Percentiles rank a stretch among this genome's conserved stretches.
These are phyloP conservation scores for Leucosporidium yakuticum DNA, from an alignment of 768 basidiomycete species.

Conservation along the genomic window DNA sequence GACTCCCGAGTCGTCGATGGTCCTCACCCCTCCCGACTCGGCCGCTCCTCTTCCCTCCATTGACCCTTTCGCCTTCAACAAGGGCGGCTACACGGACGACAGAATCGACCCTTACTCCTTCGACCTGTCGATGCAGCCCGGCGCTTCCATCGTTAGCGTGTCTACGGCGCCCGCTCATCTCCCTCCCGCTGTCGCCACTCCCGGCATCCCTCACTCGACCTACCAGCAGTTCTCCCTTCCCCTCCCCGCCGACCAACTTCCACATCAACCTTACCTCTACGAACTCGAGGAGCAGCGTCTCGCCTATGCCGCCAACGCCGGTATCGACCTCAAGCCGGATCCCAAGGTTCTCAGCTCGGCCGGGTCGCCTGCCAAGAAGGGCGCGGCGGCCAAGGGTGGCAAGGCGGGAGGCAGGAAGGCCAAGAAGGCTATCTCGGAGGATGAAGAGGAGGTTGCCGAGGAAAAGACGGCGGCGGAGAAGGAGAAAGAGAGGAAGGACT, in stretches of 20 bases:
- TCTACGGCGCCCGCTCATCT: background rate
- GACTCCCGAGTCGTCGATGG: constrained; percentile 26
- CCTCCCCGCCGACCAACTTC: background rate
- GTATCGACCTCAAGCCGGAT: background rate
- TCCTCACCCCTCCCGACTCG: constrained; percentile 17
- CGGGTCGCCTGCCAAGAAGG: background rate
- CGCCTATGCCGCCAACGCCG: background rate
- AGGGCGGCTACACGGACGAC: background rate
- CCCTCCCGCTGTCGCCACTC: background rate
- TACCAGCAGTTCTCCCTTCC: background rate
- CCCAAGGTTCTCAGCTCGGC: background rate
- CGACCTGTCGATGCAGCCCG: background rate
- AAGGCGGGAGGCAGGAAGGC: constrained; percentile 5
- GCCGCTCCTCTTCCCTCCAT: background rate
- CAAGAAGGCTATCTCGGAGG: constrained; percentile 7
- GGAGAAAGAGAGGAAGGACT: constrained; percentile 27
- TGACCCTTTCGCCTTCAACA: background rate
- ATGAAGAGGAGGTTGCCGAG: background rate
- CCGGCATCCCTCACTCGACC: background rate
- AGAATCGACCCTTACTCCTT: background rate
- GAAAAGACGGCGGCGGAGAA: background rate
- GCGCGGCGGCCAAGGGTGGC: constrained; percentile 9
- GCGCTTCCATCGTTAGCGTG: no score
- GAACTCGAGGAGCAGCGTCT: background rate
- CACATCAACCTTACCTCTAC: background rate